phyloP scores from a whole-genome alignment of 441 rosid genomes.

The Mallotus japonicus region DNA sequence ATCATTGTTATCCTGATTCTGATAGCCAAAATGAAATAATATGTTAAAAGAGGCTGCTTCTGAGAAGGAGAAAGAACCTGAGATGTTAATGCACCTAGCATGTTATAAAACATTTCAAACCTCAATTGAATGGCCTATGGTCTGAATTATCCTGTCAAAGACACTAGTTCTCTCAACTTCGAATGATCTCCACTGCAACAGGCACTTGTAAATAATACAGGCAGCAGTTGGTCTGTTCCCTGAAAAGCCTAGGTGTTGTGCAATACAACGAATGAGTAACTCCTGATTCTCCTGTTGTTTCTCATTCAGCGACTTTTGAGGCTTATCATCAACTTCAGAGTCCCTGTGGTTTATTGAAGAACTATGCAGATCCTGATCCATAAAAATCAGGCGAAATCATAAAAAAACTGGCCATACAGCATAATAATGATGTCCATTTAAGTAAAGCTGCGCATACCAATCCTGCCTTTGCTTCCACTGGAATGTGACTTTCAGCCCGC shows the following conservation, averaged over 20 bases:
- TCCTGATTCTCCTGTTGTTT: slow-evolving; percentile 99
- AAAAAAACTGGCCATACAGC: slow-evolving; percentile 16
- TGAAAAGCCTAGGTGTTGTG: slow-evolving; percentile 83
- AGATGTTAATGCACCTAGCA: not conserved
- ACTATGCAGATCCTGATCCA: slow-evolving; percentile 74
- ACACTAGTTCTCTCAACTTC: slow-evolving; percentile 97
- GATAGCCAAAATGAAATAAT: slow-evolving; percentile 29
- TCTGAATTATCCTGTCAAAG: slow-evolving; percentile 93
- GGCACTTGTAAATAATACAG: slow-evolving; percentile 93
- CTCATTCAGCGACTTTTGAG: slow-evolving; percentile 91
- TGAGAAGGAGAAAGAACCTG: not conserved
- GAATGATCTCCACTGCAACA: slow-evolving; percentile 97
- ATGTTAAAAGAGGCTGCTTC: slow-evolving; percentile 23
- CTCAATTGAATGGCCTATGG: slow-evolving; percentile 96
- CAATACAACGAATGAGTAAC: slow-evolving; percentile 87
- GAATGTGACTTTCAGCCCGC: slow-evolving; percentile 79
- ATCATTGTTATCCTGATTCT: slow-evolving; percentile 94
- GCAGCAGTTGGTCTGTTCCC: slow-evolving; percentile 90
- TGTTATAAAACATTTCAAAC: slow-evolving; percentile 38
- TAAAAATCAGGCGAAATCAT: slow-evolving; percentile 8
- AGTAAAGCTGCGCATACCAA: slow-evolving; percentile 43
- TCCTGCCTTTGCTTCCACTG: slow-evolving; percentile 54
- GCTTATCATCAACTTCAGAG: slow-evolving; percentile 76
- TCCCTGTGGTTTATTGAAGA: slow-evolving; percentile 76
- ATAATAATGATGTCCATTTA: not conserved